These are phyloP conservation scores for Cadophora sp. DNA, from an alignment of 2,329 filamentous ascomycete species.

Conservation along the genomic window DNA sequence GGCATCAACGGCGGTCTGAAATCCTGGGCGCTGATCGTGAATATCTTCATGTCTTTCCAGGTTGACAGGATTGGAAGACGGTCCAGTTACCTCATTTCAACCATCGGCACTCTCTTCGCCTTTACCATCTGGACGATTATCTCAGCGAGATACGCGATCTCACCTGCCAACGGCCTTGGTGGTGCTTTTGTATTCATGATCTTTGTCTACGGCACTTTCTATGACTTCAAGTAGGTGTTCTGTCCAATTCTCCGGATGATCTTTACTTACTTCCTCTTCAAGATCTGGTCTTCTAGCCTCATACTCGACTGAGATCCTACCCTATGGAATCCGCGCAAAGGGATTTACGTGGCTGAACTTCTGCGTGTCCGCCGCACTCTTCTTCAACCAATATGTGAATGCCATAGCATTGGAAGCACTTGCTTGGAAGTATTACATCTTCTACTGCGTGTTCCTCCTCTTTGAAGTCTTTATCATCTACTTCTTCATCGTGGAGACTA, in stretches of 20 bases:
- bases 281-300: constrained; percentile 53
- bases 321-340: constrained; percentile 57
- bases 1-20: constrained; percentile 31
- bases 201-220: constrained; percentile 61
- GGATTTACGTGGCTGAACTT: constrained; percentile 31
- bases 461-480: constrained; percentile 37
- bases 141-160: constrained; percentile 57
- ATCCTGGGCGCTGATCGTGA: constrained; percentile 27
- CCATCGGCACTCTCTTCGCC: constrained; percentile 37
- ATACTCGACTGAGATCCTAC: constrained; percentile 64
- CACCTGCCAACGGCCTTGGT: constrained; percentile 51
- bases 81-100: constrained; percentile 57
- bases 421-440: constrained; percentile 50
- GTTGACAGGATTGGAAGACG: constrained; percentile 45
- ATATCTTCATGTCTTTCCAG: constrained; percentile 33
- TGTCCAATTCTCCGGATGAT: constrained; percentile 50
- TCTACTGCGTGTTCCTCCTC: constrained; percentile 46
- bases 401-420: constrained; percentile 48
- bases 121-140: constrained; percentile 41
- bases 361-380: constrained; percentile 20
- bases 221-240: constrained; percentile 54
- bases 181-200: constrained; percentile 58
- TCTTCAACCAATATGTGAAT: constrained; percentile 47
- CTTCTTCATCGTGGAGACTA: constrained; percentile 48
- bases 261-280: constrained; percentile 60